A percentile compares a stretch with the other conserved stretches of the same genome.
phyloP scores from a whole-genome alignment of 202 grass and related monocot species.

The Carex sylvatica region DNA sequence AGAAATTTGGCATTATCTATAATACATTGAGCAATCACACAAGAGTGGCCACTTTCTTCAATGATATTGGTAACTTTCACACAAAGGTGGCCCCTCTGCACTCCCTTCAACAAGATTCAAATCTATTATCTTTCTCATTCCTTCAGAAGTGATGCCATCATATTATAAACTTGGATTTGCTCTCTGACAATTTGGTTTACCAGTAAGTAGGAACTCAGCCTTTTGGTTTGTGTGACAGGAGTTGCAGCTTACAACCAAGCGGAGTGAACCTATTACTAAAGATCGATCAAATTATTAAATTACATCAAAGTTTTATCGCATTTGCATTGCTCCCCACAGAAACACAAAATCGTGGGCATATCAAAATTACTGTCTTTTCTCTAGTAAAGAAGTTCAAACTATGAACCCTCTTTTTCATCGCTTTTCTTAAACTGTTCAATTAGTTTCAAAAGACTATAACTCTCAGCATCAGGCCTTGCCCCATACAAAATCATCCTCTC shows the following conservation, averaged over 20 bases:
- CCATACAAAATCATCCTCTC: slow-evolving; percentile 82
- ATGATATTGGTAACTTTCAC: too few relatives aligned
- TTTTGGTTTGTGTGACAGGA: neutral
- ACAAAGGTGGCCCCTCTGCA: neutral
- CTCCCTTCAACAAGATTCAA: neutral
- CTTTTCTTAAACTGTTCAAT: slow-evolving; percentile 59
- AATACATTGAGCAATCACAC: too few relatives aligned
- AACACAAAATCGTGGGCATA: neutral
- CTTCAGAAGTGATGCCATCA: neutral
- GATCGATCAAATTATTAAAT: neutral
- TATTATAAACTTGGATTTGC: neutral
- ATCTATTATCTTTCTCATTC: neutral
- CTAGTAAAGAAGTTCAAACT: neutral
- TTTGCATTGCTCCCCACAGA: neutral
- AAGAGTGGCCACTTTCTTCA: too few relatives aligned
- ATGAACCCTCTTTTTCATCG: neutral
- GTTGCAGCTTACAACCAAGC: neutral
- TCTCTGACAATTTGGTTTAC: neutral
- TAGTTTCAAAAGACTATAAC: slow-evolving; percentile 65
- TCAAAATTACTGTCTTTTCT: neutral
- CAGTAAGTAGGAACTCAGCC: neutral
- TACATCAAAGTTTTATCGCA: neutral
- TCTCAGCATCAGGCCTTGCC: slow-evolving; percentile 75
- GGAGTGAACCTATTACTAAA: neutral
- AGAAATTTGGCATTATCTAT: too few relatives aligned